Conservation (phyloP, 2,329 filamentous ascomycete species). For the Calonectria henricotiae region DNA sequence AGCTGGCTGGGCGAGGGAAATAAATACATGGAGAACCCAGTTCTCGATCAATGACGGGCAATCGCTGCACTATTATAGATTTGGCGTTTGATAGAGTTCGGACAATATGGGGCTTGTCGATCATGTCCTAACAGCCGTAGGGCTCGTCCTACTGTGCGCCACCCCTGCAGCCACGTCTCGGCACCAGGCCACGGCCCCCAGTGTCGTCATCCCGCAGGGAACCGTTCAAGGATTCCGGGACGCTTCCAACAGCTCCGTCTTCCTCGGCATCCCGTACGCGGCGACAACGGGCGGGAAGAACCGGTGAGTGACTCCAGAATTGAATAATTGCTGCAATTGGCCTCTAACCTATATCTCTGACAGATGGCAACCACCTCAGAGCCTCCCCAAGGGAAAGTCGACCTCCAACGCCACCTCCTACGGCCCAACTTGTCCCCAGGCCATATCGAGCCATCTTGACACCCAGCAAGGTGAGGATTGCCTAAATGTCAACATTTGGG, state of each 20-base stretch:
- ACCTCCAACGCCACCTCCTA: slow-evolving; percentile 9
- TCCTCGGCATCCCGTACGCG: slow-evolving; percentile 54
- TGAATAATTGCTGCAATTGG: neutral
- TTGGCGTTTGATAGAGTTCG: slow-evolving; percentile 9
- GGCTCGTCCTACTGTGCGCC: neutral
- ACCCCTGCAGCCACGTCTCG: neutral
- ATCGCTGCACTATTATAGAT: neutral
- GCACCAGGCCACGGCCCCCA: slow-evolving; percentile 31
- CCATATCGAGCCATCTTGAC: slow-evolving; percentile 7
- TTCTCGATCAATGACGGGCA: neutral
- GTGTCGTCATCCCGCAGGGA: slow-evolving; percentile 51
- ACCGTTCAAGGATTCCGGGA: slow-evolving; percentile 59
- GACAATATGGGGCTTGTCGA: slow-evolving; percentile 10
- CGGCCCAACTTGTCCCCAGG: slow-evolving; percentile 12
- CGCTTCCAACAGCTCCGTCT: slow-evolving; percentile 56
- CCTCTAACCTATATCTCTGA: neutral
- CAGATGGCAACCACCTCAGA: slow-evolving; percentile 11
- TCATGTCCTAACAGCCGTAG: neutral
- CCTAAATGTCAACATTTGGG: slow-evolving; percentile 62
- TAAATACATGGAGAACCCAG: neutral
- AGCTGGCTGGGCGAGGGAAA: neutral
- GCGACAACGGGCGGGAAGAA: slow-evolving; percentile 12
- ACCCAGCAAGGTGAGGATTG: slow-evolving; percentile 58
- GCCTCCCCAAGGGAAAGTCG: neutral
- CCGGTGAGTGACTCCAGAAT: neutral